These are phyloP conservation scores for Cordyceps pruinosa DNA, from an alignment of 2,329 filamentous ascomycete genomes.

Conservation along the genomic window DNA sequence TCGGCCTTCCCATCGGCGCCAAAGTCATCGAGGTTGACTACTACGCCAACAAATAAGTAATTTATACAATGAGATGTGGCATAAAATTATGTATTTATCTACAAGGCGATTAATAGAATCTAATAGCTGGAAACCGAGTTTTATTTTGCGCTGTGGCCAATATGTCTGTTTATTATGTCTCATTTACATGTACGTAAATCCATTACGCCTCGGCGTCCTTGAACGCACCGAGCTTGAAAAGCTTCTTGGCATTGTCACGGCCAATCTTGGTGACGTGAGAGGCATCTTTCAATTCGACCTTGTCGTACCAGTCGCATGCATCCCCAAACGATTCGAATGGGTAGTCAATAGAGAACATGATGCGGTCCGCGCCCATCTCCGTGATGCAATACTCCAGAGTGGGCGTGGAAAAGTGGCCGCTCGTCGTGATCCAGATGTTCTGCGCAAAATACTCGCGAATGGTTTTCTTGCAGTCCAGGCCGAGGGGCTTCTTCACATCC, in stretches of 20 bases:
- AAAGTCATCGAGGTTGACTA: slow-evolving; percentile 8
- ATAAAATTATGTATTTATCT: not conserved
- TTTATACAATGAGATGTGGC: not conserved
- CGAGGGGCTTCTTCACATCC: slow-evolving; percentile 45
- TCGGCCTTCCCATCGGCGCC: slow-evolving; percentile 37
- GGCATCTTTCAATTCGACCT: slow-evolving; percentile 25
- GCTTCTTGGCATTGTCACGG: slow-evolving; percentile 35
- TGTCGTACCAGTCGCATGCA: slow-evolving; percentile 36
- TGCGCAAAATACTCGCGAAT: slow-evolving; percentile 46
- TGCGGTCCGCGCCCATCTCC: slow-evolving; percentile 42
- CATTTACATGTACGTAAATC: not conserved
- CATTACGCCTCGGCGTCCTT: slow-evolving; percentile 23
- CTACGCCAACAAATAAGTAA: not conserved
- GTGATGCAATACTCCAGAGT: slow-evolving; percentile 43
- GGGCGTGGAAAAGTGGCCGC: slow-evolving; percentile 47
- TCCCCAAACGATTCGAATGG: slow-evolving; percentile 42
- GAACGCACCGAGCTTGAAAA: slow-evolving; percentile 32
- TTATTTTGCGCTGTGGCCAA: not conserved
- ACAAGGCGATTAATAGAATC: not conserved
- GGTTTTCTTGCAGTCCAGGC: slow-evolving; percentile 40
- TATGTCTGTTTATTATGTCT: not conserved
- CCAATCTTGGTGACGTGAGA: slow-evolving; percentile 33
- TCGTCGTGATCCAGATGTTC: slow-evolving; percentile 52
- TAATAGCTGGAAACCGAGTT: not conserved
- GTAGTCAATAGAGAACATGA: slow-evolving; percentile 48